Evolutionary conservation across 148 eudicot genomes (phyloP).

Genomic region (Vaccinium corymbosum): DNA sequence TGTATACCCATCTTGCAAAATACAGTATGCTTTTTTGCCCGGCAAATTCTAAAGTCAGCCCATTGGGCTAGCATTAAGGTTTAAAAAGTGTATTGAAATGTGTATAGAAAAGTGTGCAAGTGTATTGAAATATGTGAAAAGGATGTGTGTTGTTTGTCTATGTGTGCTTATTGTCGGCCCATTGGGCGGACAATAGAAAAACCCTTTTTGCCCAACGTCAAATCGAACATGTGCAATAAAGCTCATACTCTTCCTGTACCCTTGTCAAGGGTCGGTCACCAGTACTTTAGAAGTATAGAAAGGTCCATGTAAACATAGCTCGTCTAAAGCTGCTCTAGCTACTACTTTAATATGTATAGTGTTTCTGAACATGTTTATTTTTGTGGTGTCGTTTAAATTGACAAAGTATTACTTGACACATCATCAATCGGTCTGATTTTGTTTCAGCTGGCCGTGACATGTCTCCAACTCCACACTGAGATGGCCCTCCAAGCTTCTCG

Average conservation of each 20-base stretch:
- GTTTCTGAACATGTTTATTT: background rate
- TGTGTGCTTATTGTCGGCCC: too few relatives aligned
- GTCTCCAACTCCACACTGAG: conserved; percentile 94
- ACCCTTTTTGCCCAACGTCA: background rate
- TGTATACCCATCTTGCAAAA: background rate
- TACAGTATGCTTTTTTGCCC: background rate
- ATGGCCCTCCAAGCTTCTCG: conserved; percentile 89
- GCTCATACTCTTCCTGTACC: background rate
- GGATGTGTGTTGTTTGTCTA: too few relatives aligned
- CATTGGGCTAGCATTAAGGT: too few relatives aligned
- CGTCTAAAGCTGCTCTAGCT: background rate
- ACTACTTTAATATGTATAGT: background rate
- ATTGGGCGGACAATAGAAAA: too few relatives aligned
- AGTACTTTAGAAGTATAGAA: background rate
- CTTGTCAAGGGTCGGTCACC: background rate
- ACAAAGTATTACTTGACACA: background rate
- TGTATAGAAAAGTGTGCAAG: too few relatives aligned
- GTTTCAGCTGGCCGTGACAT: conserved; percentile 79
- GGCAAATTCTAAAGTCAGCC: too few relatives aligned
- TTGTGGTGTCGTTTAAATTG: background rate
- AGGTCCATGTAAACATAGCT: background rate
- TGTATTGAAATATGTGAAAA: too few relatives aligned
- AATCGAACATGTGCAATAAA: background rate
- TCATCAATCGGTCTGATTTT: background rate
- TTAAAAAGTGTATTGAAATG: too few relatives aligned